Evolutionary conservation across 2,329 filamentous ascomycete genomes (phyloP).

Genomic region (Thelonectria discophora): DNA sequence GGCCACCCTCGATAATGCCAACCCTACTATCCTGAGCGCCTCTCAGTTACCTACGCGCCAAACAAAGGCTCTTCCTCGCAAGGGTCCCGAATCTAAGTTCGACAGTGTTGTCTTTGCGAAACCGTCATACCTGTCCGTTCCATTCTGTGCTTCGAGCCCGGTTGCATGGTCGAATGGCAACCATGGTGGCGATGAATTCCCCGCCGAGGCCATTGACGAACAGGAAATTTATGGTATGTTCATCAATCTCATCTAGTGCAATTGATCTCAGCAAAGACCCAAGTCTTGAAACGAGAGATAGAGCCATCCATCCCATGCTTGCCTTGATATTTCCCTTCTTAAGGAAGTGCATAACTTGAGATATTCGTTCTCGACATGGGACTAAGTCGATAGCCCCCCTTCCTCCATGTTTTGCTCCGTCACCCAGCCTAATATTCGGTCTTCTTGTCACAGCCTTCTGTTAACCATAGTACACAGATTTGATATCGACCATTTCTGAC

Average conservation of each 20-base stretch:
- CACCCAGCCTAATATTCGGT: too few species aligned
- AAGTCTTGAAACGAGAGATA: not conserved
- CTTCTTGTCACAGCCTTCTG: not conserved
- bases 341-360: conserved; percentile 7
- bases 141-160: conserved; percentile 50
- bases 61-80: conserved; percentile 57
- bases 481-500: conserved; percentile 94
- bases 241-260: not conserved
- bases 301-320: not conserved
- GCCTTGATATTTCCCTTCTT: conserved; percentile 11
- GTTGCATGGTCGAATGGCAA: conserved; percentile 46
- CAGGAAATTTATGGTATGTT: conserved; percentile 91
- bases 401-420: too few species aligned
- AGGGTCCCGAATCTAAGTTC: conserved; percentile 58
- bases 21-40: conserved; percentile 89
- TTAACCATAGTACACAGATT: conserved; percentile 64
- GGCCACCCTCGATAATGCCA: conserved; percentile 74
- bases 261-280: not conserved
- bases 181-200: conserved; percentile 64
- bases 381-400: not conserved
- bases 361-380: not conserved
- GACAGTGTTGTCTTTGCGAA: conserved; percentile 57
- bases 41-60: conserved; percentile 87
- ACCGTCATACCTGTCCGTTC: conserved; percentile 54
- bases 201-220: conserved; percentile 88